A percentile compares a stretch with the other conserved stretches of the same genome.
These are phyloP conservation scores for Sarocladium strictum DNA, from an alignment of 2,329 filamentous ascomycete genomes.

Conservation along the genomic window DNA sequence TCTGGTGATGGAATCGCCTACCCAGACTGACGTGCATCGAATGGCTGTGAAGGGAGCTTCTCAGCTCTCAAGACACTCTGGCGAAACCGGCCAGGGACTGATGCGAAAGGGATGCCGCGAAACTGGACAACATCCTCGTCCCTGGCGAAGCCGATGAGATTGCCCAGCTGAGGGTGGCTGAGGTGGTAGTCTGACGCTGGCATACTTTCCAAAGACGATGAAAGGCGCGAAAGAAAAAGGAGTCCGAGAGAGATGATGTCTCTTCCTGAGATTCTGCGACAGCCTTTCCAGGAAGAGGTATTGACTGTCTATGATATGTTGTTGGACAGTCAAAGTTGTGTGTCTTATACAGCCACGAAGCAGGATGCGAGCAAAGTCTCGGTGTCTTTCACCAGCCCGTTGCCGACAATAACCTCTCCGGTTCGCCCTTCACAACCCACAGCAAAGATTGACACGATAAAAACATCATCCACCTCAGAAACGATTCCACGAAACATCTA, in stretches of 20 bases:
- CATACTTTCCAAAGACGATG: not conserved
- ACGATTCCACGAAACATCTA: not conserved
- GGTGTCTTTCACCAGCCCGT: not conserved
- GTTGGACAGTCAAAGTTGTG: no score
- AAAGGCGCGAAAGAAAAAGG: no score
- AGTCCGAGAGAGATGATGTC: no score
- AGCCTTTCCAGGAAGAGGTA: no score
- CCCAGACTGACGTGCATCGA: constrained; percentile 1
- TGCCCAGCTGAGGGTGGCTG: not conserved
- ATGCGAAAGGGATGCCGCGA: not conserved
- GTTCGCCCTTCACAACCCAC: not conserved
- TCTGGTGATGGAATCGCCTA: not conserved
- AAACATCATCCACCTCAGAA: not conserved
- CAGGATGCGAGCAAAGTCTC: no score
- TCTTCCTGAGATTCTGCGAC: no score
- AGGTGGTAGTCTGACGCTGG: not conserved
- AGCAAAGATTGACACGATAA: not conserved
- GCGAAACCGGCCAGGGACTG: not conserved
- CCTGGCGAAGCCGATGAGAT: constrained; percentile 1
- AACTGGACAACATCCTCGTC: constrained; percentile 3
- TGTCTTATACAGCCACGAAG: no score
- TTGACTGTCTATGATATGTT: no score
- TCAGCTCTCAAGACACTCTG: not conserved
- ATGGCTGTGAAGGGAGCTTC: not conserved
- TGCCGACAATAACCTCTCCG: not conserved